Percentiles rank a stretch among this genome's conserved stretches.
These are phyloP conservation scores for Trichoderma arundinaceum DNA, from an alignment of 2,329 filamentous ascomycete species.

Conservation along the genomic window DNA sequence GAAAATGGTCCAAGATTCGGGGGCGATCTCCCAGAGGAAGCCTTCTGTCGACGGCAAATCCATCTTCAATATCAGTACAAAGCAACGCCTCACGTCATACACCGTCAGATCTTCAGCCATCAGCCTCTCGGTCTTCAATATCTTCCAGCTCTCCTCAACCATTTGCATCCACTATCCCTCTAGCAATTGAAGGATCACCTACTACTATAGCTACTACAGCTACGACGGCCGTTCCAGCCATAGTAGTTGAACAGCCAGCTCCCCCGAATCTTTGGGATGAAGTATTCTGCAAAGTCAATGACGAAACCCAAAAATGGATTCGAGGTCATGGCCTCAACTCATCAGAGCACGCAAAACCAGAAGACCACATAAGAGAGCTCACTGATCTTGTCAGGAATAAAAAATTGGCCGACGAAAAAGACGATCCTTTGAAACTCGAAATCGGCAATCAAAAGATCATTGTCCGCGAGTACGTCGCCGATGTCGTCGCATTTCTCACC, in stretches of 20 bases:
- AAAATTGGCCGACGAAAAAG: background rate
- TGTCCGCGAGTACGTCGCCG: conserved; percentile 11
- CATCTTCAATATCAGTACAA: background rate
- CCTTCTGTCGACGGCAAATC: background rate
- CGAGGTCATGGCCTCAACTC: background rate
- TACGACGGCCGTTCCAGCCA: background rate
- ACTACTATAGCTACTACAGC: background rate
- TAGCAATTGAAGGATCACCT: background rate
- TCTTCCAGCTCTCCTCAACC: background rate
- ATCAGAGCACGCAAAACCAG: background rate
- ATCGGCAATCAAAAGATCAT: conserved; percentile 8
- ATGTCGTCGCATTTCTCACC: conserved; percentile 18
- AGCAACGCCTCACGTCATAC: background rate
- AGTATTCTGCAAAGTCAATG: background rate
- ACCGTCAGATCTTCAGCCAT: background rate
- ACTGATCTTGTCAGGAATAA: conserved; percentile 3
- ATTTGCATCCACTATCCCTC: background rate
- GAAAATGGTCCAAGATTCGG: background rate
- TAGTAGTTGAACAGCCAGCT: background rate
- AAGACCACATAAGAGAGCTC: background rate
- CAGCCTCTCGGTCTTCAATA: background rate
- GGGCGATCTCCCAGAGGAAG: background rate
- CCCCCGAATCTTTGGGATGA: background rate
- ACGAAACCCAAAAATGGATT: conserved; percentile 25
- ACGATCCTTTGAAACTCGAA: background rate